Percentiles rank a stretch among this genome's conserved stretches.
Evolutionary conservation across 164 flowering plant species (phyloP).

Genomic region (grape (Vitis vinifera)): DNA sequence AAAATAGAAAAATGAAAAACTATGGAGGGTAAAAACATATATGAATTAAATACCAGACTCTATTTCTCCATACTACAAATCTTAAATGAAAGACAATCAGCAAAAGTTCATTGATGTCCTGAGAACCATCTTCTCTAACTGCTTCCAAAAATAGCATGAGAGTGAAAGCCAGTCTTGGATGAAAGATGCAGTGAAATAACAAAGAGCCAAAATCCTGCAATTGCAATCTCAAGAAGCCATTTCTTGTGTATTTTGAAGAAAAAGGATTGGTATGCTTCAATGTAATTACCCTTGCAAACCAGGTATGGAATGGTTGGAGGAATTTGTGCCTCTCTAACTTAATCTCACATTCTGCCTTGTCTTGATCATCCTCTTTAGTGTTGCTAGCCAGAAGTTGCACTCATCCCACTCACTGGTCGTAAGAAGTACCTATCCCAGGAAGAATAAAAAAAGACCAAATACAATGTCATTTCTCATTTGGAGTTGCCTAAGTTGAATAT

Average conservation of each 20-base stretch:
- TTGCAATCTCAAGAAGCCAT: conserved; percentile 7
- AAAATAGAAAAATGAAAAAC: not conserved
- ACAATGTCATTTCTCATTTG: not conserved
- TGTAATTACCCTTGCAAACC: not conserved
- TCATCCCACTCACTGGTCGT: conserved; percentile 99
- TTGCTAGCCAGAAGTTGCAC: conserved; percentile 94
- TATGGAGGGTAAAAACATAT: not conserved
- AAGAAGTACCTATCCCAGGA: conserved; percentile 58
- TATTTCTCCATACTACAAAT: conserved; percentile 19
- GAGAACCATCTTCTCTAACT: conserved; percentile 11
- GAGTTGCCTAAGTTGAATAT: not conserved
- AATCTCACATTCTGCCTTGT: conserved; percentile 70
- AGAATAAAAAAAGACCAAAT: not conserved
- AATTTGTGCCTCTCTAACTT: conserved; percentile 10
- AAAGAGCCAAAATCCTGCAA: conserved; percentile 17
- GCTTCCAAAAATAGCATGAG: conserved; percentile 7
- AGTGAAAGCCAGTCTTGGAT: not conserved
- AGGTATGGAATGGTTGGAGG: not conserved
- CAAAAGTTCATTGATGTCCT: not conserved
- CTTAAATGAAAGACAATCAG: not conserved
- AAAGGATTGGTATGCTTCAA: not conserved
- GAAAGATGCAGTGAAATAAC: not conserved
- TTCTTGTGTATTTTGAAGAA: conserved; percentile 15
- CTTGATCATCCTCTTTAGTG: conserved; percentile 95
- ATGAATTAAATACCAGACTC: conserved; percentile 7